These are phyloP conservation scores for Gossypium schwendimanii DNA, from an alignment of 441 rosid genomes.

Conservation along the genomic window DNA sequence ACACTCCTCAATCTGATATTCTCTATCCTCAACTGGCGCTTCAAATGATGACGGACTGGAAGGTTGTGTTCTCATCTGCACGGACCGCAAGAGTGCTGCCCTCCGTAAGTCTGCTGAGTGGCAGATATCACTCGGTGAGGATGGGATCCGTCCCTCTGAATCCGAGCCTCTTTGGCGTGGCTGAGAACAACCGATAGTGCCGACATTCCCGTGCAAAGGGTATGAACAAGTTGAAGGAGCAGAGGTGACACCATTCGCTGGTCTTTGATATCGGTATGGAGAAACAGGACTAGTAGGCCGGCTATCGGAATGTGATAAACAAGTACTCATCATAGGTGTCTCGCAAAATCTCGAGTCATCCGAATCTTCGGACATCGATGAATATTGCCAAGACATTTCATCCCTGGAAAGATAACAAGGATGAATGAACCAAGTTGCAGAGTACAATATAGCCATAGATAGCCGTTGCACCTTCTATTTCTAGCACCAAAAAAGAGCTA, in stretches of 20 bases:
- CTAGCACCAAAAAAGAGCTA: neutral
- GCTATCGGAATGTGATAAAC: constrained; percentile 61
- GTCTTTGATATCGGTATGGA: constrained; percentile 59
- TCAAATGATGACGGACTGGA: constrained; percentile 37
- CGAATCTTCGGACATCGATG: constrained; percentile 85
- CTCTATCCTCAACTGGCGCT: constrained; percentile 55
- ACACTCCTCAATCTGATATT: constrained; percentile 43
- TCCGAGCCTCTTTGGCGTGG: constrained; percentile 72
- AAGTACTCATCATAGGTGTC: constrained; percentile 29
- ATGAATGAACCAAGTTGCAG: no score
- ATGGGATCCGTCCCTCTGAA: constrained; percentile 84
- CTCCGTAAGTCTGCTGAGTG: constrained; percentile 88
- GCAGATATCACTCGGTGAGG: constrained; percentile 95
- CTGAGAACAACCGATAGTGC: constrained; percentile 32
- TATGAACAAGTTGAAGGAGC: constrained; percentile 29
- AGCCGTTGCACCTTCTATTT: neutral
- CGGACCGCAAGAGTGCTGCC: constrained; percentile 78
- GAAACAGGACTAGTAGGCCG: constrained; percentile 76
- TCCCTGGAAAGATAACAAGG: constrained; percentile 41
- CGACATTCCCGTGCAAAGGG: constrained; percentile 26
- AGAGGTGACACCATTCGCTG: constrained; percentile 35
- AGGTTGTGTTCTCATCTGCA: constrained; percentile 84
- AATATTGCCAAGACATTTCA: constrained; percentile 71
- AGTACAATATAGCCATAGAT: no score
- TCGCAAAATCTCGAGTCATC: constrained; percentile 69